These are phyloP conservation scores for Penicillium ochrochloron DNA, from an alignment of 495 filamentous ascomycete genomes.

Conservation along the genomic window DNA sequence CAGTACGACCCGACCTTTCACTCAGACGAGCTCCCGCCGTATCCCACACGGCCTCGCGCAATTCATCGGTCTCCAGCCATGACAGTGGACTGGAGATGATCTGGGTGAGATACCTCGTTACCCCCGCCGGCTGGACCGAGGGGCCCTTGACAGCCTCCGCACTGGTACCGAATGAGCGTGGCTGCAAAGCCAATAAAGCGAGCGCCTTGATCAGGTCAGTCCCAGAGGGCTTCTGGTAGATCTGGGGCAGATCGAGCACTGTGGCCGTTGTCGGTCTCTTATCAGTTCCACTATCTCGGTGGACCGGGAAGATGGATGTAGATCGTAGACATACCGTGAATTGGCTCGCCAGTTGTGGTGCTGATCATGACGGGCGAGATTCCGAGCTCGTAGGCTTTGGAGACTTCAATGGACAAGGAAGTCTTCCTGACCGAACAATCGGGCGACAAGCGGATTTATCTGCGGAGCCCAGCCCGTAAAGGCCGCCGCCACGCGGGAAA, in stretches of 20 bases:
- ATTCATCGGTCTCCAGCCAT: constrained; percentile 76
- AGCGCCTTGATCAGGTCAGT: constrained; percentile 51
- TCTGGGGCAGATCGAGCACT: constrained; percentile 60
- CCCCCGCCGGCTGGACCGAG: constrained; percentile 43
- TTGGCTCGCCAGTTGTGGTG: constrained; percentile 45
- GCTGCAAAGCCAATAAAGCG: constrained; percentile 48
- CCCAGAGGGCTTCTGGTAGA: constrained; percentile 54
- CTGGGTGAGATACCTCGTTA: constrained; percentile 68
- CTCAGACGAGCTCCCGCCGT: constrained; percentile 75
- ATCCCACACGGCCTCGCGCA: constrained; percentile 78
- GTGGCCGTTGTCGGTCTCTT: constrained; percentile 28
- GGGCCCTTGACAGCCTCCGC: constrained; percentile 38
- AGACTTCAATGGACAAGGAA: background rate
- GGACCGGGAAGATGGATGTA: constrained; percentile 14
- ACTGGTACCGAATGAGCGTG: constrained; percentile 41
- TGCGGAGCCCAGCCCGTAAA: constrained; percentile 16
- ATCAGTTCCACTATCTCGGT: constrained; percentile 45
- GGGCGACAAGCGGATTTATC: constrained; percentile 11
- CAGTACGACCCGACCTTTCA: constrained; percentile 79
- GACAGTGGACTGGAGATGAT: constrained; percentile 74
- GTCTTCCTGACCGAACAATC: background rate
- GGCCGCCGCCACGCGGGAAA: constrained; percentile 27
- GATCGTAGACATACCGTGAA: constrained; percentile 44
- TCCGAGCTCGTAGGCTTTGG: background rate
- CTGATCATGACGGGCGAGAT: constrained; percentile 42